Evolutionary conservation across 495 filamentous ascomycete genomes (phyloP), one percentile per base, ranked within the genome.

Genomic region (Penicillium canescens): DNA sequence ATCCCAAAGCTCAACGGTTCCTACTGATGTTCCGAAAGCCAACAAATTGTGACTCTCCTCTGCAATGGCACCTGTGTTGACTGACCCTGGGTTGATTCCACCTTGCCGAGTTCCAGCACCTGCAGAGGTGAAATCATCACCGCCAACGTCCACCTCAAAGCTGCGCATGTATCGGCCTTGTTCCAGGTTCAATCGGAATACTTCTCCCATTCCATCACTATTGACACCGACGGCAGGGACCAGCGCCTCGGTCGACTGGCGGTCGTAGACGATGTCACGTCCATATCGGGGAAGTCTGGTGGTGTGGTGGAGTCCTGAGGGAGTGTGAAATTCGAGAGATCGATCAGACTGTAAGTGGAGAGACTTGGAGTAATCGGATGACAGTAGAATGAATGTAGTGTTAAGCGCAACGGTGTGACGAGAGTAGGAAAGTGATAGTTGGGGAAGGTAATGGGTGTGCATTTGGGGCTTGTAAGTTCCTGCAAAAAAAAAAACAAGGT

Each of bases 1-100:
- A 66, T 99, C 95, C 88, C 90, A 99, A 57, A 98, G 91, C 58
- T 98, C 95, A 28, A 98, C 92, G 6, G 91, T 95, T n/a, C 95
- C 93, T 36, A 90, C 73, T 3, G 89, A 89, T n/a, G 95, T 98
- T 31, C 95, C 95, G 61, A 99, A 98, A 1, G 95, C 92, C 39
- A 93, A 79, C 10, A 99, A 78, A 38, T 91, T 92, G 67, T 99
- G 95, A 38, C 89, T 92, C 10, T 87, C 85, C 62, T 96, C 91
- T 11, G 94, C 95, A 45, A 97, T 85, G 2, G 91, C 86, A 44
- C 88, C 93, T 8, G 85, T 86, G 60, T 99, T 97, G n/a, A 96
- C 91, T 16, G 85, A 81, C 9, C 92, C 92, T 1, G 85, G 84
- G 56, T 86, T 76, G 26, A 96, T 88, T 42, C 91, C 86, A 35